These are phyloP conservation scores for Wickerhamomyces chaumierensis DNA, from an alignment of 805 yeast genomes.

Conservation along the genomic window DNA sequence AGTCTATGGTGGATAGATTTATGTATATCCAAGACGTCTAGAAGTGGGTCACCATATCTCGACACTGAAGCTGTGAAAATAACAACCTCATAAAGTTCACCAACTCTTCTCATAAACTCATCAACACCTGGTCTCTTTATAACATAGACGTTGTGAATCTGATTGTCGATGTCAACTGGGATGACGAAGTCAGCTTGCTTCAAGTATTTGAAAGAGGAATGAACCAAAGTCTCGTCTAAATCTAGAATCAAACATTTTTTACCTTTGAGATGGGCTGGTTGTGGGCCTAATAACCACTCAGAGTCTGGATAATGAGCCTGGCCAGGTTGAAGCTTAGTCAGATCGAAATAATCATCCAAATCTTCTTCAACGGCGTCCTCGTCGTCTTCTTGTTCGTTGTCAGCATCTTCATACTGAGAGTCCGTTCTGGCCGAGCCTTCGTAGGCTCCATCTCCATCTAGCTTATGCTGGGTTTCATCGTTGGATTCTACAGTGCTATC, in stretches of 20 bases:
- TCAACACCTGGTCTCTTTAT: conserved; percentile 98
- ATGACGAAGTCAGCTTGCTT: conserved; percentile 93
- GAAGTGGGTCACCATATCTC: conserved; percentile 90
- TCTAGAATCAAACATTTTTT: conserved; percentile 86
- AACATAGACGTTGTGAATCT: conserved; percentile 88
- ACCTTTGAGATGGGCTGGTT: conserved; percentile 35
- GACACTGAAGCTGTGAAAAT: conserved; percentile 95
- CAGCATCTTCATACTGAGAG: conserved; percentile 1
- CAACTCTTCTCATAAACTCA: conserved; percentile 74
- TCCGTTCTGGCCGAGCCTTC: conserved; percentile 1
- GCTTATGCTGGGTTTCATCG: background rate
- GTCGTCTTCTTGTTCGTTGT: conserved; percentile 12
- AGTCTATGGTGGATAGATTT: conserved; percentile 78
- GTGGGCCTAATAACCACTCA: conserved; percentile 54
- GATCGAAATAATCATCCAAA: conserved; percentile 36
- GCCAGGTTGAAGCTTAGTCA: conserved; percentile 58
- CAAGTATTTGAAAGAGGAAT: conserved; percentile 84
- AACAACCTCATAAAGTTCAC: conserved; percentile 84
- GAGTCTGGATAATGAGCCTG: conserved; percentile 51
- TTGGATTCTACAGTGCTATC: conserved; percentile 15
- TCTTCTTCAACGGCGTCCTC: conserved; percentile 17
- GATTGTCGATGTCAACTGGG: conserved; percentile 93
- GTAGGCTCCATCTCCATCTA: conserved; percentile 2
- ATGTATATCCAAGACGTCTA: conserved; percentile 76
- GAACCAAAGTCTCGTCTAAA: conserved; percentile 93